Evolutionary conservation across 2,329 filamentous ascomycete genomes (phyloP), one percentile per base, ranked within the genome.

Genomic region (Sclerotinia glacialis): DNA sequence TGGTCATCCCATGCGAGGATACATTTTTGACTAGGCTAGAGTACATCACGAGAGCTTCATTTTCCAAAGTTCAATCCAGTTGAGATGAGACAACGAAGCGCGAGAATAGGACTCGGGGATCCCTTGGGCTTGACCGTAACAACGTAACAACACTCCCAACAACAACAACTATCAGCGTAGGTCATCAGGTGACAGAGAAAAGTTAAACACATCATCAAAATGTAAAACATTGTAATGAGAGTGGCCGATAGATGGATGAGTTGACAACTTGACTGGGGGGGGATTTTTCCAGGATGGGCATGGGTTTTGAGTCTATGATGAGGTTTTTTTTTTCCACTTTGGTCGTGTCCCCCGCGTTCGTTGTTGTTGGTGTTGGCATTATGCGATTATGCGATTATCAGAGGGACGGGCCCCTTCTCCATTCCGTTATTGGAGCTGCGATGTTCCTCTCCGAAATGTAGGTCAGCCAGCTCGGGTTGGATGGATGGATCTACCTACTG

Each of bases 161-260:
- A 54, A 54, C 52, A 54, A 34, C 28, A 31, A 54, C n/a, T 31
- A 0, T 31, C 26, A 52, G 16, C 18, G 12, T 5, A 16, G 11
- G 16, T n/a, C 55, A 58, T 58, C 55, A 58, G 55, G 55, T 58
- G 55, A 47, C 34, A 2, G 11, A 14, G 8, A 12, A 21, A 1
- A 47, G 47, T n/a, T 40, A 50, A 50, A 47, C 59, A 62, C 59
- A 50, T 62, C 59, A 62, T 62, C 59, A 62, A 59, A 49, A 50
- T 62, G 59, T 50, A 62, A 62, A 62, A 62, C 59, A 62, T n/a
- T 11, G 40, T 7, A 28, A 6, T 31, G 28, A n/a, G 55, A 16
- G 23, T 46, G 55, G 40, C 12, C 44, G 54, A 42, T 42, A 18
- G 53, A 11, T 16, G 40, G 37, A 37, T 37, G n/a, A n/a, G n/a